Evolutionary conservation across 2,329 filamentous ascomycete genomes (phyloP).

Genomic region (Aspergillus clavatus): DNA sequence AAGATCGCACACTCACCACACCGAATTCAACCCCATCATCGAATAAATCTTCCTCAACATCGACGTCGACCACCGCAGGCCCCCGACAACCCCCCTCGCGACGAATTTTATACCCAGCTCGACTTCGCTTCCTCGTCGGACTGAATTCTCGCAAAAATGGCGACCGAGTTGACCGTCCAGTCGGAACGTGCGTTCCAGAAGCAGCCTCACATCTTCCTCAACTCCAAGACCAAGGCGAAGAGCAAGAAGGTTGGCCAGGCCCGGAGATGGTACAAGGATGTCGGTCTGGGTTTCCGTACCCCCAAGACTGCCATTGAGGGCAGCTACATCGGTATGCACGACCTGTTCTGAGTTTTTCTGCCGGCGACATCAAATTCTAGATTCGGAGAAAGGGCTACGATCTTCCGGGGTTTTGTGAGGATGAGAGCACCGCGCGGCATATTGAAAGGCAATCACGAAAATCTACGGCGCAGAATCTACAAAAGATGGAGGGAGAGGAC

Average conservation of each 20-base stretch:
- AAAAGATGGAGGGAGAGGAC: neutral
- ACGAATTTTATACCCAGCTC: slow-evolving; percentile 31
- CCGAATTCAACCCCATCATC: slow-evolving; percentile 31
- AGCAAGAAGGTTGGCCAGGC: slow-evolving; percentile 80
- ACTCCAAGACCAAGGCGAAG: slow-evolving; percentile 87
- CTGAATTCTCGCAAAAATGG: slow-evolving; percentile 67
- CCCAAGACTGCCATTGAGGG: slow-evolving; percentile 98
- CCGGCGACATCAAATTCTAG: slow-evolving; percentile 15
- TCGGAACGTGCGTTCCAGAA: slow-evolving; percentile 99
- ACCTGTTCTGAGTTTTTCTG: slow-evolving; percentile 21
- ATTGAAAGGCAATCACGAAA: neutral
- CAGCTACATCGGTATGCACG: slow-evolving; percentile 90
- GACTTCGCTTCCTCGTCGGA: slow-evolving; percentile 40
- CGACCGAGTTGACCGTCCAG: slow-evolving; percentile 98
- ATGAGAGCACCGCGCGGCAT: slow-evolving; percentile 11
- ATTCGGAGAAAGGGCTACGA: slow-evolving; percentile 10
- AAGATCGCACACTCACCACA: slow-evolving; percentile 35
- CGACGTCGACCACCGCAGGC: slow-evolving; percentile 35
- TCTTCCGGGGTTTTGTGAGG: slow-evolving; percentile 11
- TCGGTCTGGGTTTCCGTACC: slow-evolving; percentile 98
- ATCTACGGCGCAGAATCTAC: neutral
- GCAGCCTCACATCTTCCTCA: slow-evolving; percentile 99
- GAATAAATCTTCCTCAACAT: slow-evolving; percentile 40
- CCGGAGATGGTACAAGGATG: slow-evolving; percentile 98
- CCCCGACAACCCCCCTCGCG: slow-evolving; percentile 29